Conservation (phyloP, 768 basidiomycete genomes). For the Tylopilus sp. region DNA sequence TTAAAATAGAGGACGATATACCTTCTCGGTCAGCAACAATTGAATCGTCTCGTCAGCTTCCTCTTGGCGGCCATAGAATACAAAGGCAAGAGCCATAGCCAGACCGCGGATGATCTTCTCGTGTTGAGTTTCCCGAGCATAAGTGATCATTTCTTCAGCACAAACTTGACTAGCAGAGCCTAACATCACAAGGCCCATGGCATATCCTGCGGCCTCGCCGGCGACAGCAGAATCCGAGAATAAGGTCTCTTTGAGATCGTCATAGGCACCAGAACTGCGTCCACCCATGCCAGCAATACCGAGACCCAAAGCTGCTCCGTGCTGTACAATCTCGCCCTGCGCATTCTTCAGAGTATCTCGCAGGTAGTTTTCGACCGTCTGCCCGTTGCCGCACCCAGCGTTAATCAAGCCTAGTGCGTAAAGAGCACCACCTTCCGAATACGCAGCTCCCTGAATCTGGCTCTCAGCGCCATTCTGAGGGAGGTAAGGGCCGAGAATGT, state of each 20-base stretch:
- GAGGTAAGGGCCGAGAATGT: constrained; percentile 90
- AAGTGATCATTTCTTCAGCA: constrained; percentile 92
- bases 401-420: constrained; percentile 95
- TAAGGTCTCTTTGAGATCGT: constrained; percentile 82
- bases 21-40: constrained; percentile 81
- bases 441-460: constrained; percentile 72
- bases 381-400: constrained; percentile 76
- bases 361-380: constrained; percentile 70
- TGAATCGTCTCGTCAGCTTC: constrained; percentile 85
- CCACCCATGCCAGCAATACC: constrained; percentile 95
- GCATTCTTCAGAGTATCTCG: constrained; percentile 73
- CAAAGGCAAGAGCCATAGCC: constrained; percentile 87
- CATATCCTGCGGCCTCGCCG: constrained; percentile 93
- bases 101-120: constrained; percentile 99
- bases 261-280: constrained; percentile 84
- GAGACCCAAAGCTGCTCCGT: constrained; percentile 95
- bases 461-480: constrained; percentile 77
- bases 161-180: constrained; percentile 81
- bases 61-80: constrained; percentile 91
- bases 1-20: constrained; percentile 28
- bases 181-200: constrained; percentile 98
- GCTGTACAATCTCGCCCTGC: constrained; percentile 87
- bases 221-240: constrained; percentile 95
- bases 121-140: constrained; percentile 96
- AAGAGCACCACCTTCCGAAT: constrained; percentile 94